These are phyloP conservation scores for barley (Hordeum vulgare) DNA, from an alignment of 176 grass and related monocot species.

Conservation along the genomic window MorexV3_pseudomolecules_assembly NC_058519.1:551812309-551812808, in stretches of 20 bases:
- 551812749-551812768: background rate
- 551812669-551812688: constrained; percentile 32
- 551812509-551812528: background rate
- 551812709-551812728: constrained; percentile 31
- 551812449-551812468: background rate
- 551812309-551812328: background rate
- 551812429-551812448: background rate
- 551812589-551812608: background rate
- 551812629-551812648: constrained; percentile 32
- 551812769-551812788: constrained; percentile 14
- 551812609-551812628: background rate
- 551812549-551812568: constrained; percentile 1
- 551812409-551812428: background rate
- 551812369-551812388: background rate
- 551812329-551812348: constrained; percentile 15
- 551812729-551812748: background rate
- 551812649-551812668: background rate
- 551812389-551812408: background rate
- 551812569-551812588: background rate
- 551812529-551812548: constrained; percentile 5
- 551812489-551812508: constrained; percentile 11
- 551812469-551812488: background rate
- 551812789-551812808: background rate
- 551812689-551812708: constrained; percentile 15
- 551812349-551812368: constrained; percentile 9